phyloP scores from a whole-genome alignment of 352 stramenopile species.

The Pilasporangium apinafurcum region DNA sequence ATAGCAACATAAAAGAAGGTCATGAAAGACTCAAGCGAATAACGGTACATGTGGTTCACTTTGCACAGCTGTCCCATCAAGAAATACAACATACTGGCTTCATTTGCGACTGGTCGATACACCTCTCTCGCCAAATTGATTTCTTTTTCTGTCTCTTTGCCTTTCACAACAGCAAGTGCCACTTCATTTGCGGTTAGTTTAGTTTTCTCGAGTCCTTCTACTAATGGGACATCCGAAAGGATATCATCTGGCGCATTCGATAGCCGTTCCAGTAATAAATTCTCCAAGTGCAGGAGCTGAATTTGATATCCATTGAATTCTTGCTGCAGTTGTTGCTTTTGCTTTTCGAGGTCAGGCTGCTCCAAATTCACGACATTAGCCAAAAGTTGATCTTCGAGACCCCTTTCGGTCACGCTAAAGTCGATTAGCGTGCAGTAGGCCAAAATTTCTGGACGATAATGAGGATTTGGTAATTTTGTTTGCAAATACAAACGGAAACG shows the following conservation, averaged over 20 bases:
- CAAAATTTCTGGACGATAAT: constrained; percentile 90
- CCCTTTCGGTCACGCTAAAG: constrained; percentile 90
- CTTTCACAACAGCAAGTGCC: constrained; percentile 67
- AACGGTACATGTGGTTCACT: constrained; percentile 93
- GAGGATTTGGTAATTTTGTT: constrained; percentile 90
- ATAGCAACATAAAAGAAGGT: constrained; percentile 85
- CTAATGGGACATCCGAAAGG: constrained; percentile 86
- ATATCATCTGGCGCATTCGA: constrained; percentile 92
- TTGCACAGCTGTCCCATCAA: constrained; percentile 85
- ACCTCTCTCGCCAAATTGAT: constrained; percentile 90
- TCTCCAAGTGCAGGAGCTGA: constrained; percentile 86
- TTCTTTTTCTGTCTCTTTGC: constrained; percentile 84
- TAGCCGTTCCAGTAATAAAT: constrained; percentile 83
- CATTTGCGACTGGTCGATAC: constrained; percentile 83
- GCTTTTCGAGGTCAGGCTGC: constrained; percentile 83
- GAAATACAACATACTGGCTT: constrained; percentile 92
- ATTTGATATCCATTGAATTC: constrained; percentile 93
- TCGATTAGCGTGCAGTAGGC: constrained; percentile 93
- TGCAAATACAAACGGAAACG: constrained; percentile 88
- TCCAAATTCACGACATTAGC: constrained; percentile 88
- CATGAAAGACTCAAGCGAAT: constrained; percentile 89
- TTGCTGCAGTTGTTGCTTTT: constrained; percentile 84
- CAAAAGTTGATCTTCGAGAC: constrained; percentile 87
- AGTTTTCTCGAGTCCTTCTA: constrained; percentile 89
- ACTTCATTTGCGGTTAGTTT: constrained; percentile 89